Evolutionary conservation across 2,329 filamentous ascomycete species (phyloP).

Genomic region (Fusarium devonianum): DNA sequence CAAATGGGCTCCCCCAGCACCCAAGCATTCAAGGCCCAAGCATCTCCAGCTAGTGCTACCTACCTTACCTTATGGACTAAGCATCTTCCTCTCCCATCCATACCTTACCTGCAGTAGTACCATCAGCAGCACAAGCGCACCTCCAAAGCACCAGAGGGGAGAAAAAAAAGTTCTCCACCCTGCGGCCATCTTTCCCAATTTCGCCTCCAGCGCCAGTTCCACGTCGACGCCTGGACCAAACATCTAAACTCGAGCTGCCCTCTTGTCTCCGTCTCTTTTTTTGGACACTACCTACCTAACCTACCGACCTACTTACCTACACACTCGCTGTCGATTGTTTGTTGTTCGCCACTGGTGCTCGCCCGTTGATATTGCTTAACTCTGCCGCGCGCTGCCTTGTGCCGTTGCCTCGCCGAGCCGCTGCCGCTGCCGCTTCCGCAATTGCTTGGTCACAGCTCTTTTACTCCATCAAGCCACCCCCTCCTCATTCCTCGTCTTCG

Average conservation of each 20-base stretch:
- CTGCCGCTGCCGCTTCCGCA: conserved; percentile 24
- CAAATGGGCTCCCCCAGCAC: conserved; percentile 14
- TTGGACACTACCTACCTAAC: conserved; percentile 16
- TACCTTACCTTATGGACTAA: no score
- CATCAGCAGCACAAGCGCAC: conserved; percentile 12
- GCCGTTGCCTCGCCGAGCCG: conserved; percentile 31
- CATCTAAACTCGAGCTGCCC: conserved; percentile 25
- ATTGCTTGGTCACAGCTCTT: conserved; percentile 37
- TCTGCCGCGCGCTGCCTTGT: conserved; percentile 2
- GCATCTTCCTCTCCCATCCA: no score
- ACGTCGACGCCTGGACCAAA: conserved; percentile 35
- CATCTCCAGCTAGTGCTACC: no score
- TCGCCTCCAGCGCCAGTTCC: conserved; percentile 27
- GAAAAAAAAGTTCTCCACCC: conserved; percentile 30
- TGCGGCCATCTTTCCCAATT: conserved; percentile 28
- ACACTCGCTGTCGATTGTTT: conserved; percentile 15
- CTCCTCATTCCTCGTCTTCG: conserved; percentile 38
- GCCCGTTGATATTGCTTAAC: conserved; percentile 22
- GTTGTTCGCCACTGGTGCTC: conserved; percentile 34
- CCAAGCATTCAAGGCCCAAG: conserved; percentile 25
- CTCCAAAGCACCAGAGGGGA: no score
- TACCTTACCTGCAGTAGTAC: no score
- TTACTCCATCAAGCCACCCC: conserved; percentile 43
- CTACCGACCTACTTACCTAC: not conserved
- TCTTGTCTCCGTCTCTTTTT: conserved; percentile 31